A percentile compares a stretch with the other conserved stretches of the same genome.
Evolutionary conservation across 495 filamentous ascomycete species (phyloP).

Genomic region (Emericellopsis terricola): DNA sequence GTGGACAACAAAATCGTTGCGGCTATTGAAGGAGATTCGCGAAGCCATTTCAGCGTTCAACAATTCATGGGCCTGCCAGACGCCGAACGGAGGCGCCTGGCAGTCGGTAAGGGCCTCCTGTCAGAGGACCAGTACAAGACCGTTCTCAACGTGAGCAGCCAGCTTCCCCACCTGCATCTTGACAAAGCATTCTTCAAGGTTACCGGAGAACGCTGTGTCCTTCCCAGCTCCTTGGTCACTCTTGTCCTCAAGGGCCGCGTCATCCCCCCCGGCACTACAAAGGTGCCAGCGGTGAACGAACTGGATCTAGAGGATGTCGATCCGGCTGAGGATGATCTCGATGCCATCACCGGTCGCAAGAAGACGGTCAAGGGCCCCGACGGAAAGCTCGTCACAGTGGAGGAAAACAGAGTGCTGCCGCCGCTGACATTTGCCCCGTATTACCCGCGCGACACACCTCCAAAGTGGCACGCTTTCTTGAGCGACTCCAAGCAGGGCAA

Average conservation of each 20-base stretch:
- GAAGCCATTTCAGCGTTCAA: slow-evolving; percentile 62
- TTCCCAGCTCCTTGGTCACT: slow-evolving; percentile 81
- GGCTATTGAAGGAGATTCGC: slow-evolving; percentile 57
- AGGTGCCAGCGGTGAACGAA: slow-evolving; percentile 54
- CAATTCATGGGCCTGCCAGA: slow-evolving; percentile 74
- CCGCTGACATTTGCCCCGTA: slow-evolving; percentile 82
- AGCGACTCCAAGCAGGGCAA: slow-evolving; percentile 86
- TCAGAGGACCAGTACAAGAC: slow-evolving; percentile 58
- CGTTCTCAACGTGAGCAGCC: slow-evolving; percentile 55
- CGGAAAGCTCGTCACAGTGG: slow-evolving; percentile 29
- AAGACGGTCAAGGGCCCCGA: slow-evolving; percentile 41
- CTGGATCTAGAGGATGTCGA: slow-evolving; percentile 80
- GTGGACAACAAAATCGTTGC: slow-evolving; percentile 61
- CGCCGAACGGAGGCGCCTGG: slow-evolving; percentile 47
- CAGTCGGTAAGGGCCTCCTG: slow-evolving; percentile 51
- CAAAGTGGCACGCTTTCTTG: slow-evolving; percentile 84
- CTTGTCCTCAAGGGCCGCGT: slow-evolving; percentile 92
- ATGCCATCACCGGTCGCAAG: slow-evolving; percentile 71
- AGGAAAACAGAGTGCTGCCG: slow-evolving; percentile 47
- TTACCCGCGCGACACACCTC: slow-evolving; percentile 72
- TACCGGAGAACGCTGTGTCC: slow-evolving; percentile 78
- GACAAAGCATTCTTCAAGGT: slow-evolving; percentile 98
- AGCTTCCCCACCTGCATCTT: slow-evolving; percentile 67
- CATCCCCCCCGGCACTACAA: slow-evolving; percentile 62
- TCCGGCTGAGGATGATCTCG: slow-evolving; percentile 80